Conservation (phyloP, 2,329 filamentous ascomycete genomes). For the Calcarisporium arbuscula region DNA sequence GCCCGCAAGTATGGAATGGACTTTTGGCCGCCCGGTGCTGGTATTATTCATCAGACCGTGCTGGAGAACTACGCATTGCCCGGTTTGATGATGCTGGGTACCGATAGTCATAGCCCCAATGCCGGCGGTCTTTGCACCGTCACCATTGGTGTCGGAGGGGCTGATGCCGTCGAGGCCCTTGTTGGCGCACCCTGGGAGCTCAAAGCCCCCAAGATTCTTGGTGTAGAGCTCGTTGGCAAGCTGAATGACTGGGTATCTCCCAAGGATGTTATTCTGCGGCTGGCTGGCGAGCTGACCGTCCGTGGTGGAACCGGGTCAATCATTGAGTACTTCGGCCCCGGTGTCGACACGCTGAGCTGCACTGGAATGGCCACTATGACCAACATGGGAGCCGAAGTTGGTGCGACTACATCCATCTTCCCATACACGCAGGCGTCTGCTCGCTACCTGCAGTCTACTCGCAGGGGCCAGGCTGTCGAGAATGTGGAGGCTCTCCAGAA, state of each 20-base stretch:
- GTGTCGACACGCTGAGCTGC: constrained; percentile 80
- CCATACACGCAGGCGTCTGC: constrained; percentile 81
- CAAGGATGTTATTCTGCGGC: constrained; percentile 88
- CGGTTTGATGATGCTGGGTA: constrained; percentile 97
- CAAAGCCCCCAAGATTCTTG: constrained; percentile 86
- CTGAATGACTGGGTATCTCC: constrained; percentile 87
- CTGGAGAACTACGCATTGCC: constrained; percentile 97
- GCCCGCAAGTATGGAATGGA: constrained; percentile 88
- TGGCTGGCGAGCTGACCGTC: constrained; percentile 87
- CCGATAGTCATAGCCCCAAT: constrained; percentile 95
- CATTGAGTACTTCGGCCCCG: constrained; percentile 88
- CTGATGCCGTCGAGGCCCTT: constrained; percentile 92
- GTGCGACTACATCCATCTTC: constrained; percentile 93
- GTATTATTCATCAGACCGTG: constrained; percentile 96
- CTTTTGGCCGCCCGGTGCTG: constrained; percentile 90
- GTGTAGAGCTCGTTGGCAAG: constrained; percentile 76
- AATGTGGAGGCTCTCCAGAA: constrained; percentile 56
- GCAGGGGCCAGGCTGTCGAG: constrained; percentile 56
- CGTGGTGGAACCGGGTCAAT: constrained; percentile 90
- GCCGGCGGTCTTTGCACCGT: constrained; percentile 91
- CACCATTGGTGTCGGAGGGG: constrained; percentile 94
- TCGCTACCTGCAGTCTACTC: constrained; percentile 80
- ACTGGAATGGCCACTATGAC: constrained; percentile 91
- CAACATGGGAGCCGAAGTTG: constrained; percentile 89
- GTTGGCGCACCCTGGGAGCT: constrained; percentile 97